These are phyloP conservation scores for Arctium lappa DNA, from an alignment of 129 eudicot species.

Conservation along the genomic window DNA sequence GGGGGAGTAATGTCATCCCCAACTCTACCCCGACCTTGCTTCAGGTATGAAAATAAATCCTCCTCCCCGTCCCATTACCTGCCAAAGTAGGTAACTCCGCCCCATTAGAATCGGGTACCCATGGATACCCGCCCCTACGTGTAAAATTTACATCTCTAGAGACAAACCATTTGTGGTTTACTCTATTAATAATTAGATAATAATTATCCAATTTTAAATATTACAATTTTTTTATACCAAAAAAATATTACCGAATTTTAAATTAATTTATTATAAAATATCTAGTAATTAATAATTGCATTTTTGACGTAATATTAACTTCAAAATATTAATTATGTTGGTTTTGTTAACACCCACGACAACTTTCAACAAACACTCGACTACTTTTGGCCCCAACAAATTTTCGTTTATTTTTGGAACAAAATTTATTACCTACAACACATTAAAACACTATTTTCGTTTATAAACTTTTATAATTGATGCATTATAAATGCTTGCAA, in stretches of 20 bases:
- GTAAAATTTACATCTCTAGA: too few relatives aligned
- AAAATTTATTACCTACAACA: too few relatives aligned
- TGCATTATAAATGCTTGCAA: constrained; percentile 23
- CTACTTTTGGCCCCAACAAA: constrained; percentile 5
- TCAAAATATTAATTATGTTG: constrained; percentile 21
- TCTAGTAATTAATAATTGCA: constrained; percentile 5
- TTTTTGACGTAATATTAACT: constrained; percentile 24
- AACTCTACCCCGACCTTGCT: too few relatives aligned
- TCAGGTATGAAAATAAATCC: too few relatives aligned
- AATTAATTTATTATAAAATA: constrained; percentile 11
- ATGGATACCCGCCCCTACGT: too few relatives aligned
- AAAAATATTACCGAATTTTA: background rate
- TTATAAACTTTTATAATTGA: background rate
- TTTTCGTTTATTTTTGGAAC: background rate
- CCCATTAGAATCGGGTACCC: too few relatives aligned
- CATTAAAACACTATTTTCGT: background rate
- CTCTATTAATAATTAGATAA: too few relatives aligned
- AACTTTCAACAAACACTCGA: background rate
- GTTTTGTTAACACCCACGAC: constrained; percentile 13
- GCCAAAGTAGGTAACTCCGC: too few relatives aligned
- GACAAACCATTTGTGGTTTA: too few relatives aligned
- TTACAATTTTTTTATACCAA: background rate
- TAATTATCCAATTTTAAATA: too few relatives aligned
- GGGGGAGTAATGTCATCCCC: too few relatives aligned
- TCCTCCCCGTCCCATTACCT: too few relatives aligned